These are phyloP conservation scores for Coniochaeta sp. DNA, from an alignment of 2,329 filamentous ascomycete genomes.

Conservation along the genomic window DNA sequence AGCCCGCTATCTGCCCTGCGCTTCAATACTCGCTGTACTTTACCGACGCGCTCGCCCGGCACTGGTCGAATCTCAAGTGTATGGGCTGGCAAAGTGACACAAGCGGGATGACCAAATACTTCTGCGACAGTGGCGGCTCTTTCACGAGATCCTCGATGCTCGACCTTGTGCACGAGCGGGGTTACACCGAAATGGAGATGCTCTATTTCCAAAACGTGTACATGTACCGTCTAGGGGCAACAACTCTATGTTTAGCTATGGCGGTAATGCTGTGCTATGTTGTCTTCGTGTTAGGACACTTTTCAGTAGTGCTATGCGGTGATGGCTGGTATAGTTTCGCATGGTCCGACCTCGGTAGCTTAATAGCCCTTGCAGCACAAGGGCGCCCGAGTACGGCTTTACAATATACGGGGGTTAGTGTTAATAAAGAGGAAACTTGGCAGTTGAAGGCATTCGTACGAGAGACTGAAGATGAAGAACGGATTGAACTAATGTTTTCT, in stretches of 20 bases:
- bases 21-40: neutral
- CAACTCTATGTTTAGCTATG: neutral
- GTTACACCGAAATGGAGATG: neutral
- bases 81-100: neutral
- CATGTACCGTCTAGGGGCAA: neutral
- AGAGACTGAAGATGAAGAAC: neutral
- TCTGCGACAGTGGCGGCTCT: too few relatives aligned
- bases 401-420: neutral
- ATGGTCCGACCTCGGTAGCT: neutral
- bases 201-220: neutral
- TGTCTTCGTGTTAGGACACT: neutral
- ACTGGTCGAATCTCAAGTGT: neutral
- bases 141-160: neutral
- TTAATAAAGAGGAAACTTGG: neutral
- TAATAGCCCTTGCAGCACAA: neutral
- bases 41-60: neutral
- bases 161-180: neutral
- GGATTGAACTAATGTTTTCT: neutral
- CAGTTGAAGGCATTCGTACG: neutral
- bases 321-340: neutral
- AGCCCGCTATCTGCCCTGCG: neutral
- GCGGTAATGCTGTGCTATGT: neutral
- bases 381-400: neutral
- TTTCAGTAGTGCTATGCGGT: neutral
- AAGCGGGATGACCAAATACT: neutral